Conservation (phyloP, 202 grass and related monocot genomes). For the Setaria italica region DNA sequence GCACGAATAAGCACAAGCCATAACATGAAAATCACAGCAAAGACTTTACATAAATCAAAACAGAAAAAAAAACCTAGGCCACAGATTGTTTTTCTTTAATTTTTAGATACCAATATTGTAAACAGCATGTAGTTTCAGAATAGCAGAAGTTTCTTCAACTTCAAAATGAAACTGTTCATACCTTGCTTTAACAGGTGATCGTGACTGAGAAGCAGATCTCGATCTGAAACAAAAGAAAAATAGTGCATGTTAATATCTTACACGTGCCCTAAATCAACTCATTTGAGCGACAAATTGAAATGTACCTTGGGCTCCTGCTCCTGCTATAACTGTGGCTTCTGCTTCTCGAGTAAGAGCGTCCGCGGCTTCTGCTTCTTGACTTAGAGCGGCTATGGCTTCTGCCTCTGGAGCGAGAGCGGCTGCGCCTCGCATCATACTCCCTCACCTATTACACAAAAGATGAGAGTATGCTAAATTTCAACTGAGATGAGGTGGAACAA, state of each 20-base stretch:
- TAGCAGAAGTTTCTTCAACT: constrained; percentile 11
- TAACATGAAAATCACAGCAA: not conserved
- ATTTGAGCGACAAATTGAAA: constrained; percentile 27
- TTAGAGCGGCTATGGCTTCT: constrained; percentile 59
- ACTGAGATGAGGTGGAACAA: not conserved
- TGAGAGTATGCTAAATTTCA: constrained; percentile 35
- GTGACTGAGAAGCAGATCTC: constrained; percentile 51
- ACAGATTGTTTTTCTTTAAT: constrained; percentile 20
- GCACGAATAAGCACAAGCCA: constrained; percentile 12
- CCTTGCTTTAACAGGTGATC: constrained; percentile 48
- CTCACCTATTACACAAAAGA: constrained; percentile 59
- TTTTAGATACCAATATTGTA: not conserved
- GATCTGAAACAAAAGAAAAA: constrained; percentile 51
- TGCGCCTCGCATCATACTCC: constrained; percentile 59
- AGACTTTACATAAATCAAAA: constrained; percentile 1
- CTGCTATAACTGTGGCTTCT: constrained; percentile 61
- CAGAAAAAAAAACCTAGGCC: not conserved
- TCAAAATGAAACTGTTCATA: constrained; percentile 28
- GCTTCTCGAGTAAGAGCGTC: constrained; percentile 71
- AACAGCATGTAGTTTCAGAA: not conserved
- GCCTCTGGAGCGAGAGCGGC: constrained; percentile 45
- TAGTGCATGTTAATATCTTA: constrained; percentile 23
- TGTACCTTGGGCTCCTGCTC: constrained; percentile 52
- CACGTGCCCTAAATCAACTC: constrained; percentile 30
- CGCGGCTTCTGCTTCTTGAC: constrained; percentile 57